These are phyloP conservation scores for Crithidia fasciculata DNA, from an alignment of 208 protist species.

Conservation along the genomic window DNA sequence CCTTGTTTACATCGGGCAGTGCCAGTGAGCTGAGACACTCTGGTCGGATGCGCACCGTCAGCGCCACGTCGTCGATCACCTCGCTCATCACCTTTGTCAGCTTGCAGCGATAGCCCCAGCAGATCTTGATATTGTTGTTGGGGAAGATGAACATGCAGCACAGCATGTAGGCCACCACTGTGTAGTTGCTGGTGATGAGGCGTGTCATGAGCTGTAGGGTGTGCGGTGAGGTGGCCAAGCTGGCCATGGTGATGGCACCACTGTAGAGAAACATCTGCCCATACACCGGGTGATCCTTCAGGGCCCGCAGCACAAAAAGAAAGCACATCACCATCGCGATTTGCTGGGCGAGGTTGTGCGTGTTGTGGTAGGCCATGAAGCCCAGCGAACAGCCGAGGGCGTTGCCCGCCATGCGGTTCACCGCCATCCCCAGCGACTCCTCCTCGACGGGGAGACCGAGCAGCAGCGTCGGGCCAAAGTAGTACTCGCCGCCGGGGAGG, in stretches of 20 bases:
- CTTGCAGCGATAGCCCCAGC: conserved; percentile 43
- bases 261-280: conserved; percentile 43
- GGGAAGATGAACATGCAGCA: conserved; percentile 65
- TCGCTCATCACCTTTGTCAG: conserved; percentile 37
- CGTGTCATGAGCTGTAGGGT: conserved; percentile 36
- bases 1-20: not conserved
- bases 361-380: conserved; percentile 43
- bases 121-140: conserved; percentile 57
- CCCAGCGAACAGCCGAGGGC: conserved; percentile 38
- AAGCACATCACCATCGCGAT: conserved; percentile 28
- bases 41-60: conserved; percentile 20
- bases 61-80: conserved; percentile 37
- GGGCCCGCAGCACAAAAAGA: conserved; percentile 22
- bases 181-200: conserved; percentile 39
- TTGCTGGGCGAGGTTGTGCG: conserved; percentile 28
- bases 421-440: conserved; percentile 40
- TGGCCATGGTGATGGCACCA: conserved; percentile 28
- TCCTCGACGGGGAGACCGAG: conserved; percentile 55
- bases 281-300: conserved; percentile 36
- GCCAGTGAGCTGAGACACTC: not conserved
- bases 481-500: conserved; percentile 37
- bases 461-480: conserved; percentile 60
- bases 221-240: conserved; percentile 23
- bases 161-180: conserved; percentile 48
- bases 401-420: conserved; percentile 42